Percentiles rank a stretch among this genome's conserved stretches.
Conservation (phyloP, 345 rosid genomes). For the Salix brachista region DNA sequence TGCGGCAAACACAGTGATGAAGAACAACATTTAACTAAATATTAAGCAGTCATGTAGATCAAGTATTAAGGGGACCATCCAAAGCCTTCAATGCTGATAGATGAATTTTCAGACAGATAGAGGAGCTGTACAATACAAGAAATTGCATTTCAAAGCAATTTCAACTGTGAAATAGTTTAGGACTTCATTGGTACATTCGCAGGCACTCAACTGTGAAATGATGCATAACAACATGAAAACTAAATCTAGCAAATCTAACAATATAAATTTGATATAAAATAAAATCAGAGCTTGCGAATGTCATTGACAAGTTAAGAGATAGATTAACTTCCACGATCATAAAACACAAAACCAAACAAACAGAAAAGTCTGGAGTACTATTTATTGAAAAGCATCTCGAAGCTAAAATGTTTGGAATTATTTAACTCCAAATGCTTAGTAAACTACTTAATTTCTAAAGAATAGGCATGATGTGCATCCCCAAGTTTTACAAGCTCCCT, state of each 20-base stretch:
- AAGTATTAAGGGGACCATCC: not conserved
- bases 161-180: no score
- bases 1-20: not conserved
- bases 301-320: not conserved
- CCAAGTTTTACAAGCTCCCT: slow-evolving; percentile 51
- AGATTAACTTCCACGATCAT: not conserved
- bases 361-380: not conserved
- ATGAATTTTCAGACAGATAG: not conserved
- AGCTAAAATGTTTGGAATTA: not conserved
- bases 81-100: not conserved
- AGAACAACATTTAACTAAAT: not conserved
- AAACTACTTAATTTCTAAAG: not conserved
- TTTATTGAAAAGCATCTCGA: not conserved
- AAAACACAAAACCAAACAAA: not conserved
- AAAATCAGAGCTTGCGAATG: not conserved
- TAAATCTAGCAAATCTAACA: not conserved
- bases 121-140: no score
- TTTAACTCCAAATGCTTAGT: not conserved
- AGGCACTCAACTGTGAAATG: no score
- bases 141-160: no score
- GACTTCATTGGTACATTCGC: no score
- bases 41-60: not conserved
- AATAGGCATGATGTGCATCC: slow-evolving; percentile 33
- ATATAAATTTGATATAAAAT: not conserved
- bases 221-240: no score